Conservation (phyloP, 164 flowering plant species). For the Warburgia ugandensis region DNA sequence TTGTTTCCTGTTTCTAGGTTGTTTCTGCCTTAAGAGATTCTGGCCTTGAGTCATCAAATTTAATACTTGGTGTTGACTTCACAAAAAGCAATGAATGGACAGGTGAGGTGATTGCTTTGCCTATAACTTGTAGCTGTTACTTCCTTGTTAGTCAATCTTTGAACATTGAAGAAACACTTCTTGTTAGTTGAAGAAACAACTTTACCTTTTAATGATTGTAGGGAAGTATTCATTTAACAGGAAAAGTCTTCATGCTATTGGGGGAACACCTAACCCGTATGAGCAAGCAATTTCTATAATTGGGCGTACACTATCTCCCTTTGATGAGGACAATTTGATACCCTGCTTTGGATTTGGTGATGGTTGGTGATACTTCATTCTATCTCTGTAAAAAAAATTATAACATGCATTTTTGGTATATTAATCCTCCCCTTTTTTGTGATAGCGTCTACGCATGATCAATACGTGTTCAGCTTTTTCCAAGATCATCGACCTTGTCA, state of each 20-base stretch:
- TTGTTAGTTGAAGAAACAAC: neutral
- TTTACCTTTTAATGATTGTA: slow-evolving; percentile 18
- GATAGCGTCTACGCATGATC: slow-evolving; percentile 74
- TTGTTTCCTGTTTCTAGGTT: slow-evolving; percentile 35
- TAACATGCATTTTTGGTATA: neutral
- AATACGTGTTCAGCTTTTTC: slow-evolving; percentile 75
- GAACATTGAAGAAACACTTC: neutral
- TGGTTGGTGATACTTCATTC: slow-evolving; percentile 39
- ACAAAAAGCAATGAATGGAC: slow-evolving; percentile 97
- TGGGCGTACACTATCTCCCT: slow-evolving; percentile 74
- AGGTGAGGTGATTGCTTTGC: slow-evolving; percentile 28
- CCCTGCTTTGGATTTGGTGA: slow-evolving; percentile 99
- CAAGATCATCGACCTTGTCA: slow-evolving; percentile 59
- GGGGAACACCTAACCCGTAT: slow-evolving; percentile 67
- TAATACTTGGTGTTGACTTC: slow-evolving; percentile 86
- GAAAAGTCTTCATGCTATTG: slow-evolving; percentile 72
- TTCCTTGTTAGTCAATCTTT: neutral
- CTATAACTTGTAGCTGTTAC: neutral
- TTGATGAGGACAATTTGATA: slow-evolving; percentile 87
- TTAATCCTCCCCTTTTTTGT: slow-evolving; percentile 4
- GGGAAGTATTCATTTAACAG: slow-evolving; percentile 32
- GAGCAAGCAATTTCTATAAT: slow-evolving; percentile 92
- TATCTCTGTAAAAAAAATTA: neutral
- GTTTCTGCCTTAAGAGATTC: slow-evolving; percentile 61
- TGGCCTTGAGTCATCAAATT: slow-evolving; percentile 90